These are phyloP conservation scores for Cryphonectria japonica DNA, from an alignment of 2,329 filamentous ascomycete species.

Conservation along the genomic window DNA sequence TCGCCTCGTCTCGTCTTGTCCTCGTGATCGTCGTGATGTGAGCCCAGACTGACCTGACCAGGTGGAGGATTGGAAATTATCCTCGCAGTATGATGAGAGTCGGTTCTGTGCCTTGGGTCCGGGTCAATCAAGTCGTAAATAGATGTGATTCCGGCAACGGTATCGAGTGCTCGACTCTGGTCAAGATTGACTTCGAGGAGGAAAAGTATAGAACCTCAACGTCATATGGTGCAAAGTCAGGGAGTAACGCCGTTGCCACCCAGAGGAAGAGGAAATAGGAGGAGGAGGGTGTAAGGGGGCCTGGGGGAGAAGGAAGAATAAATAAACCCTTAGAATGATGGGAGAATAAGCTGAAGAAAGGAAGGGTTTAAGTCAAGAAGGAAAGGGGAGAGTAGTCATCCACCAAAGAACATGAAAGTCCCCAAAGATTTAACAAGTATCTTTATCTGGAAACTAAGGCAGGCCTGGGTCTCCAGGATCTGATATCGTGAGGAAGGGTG, in stretches of 20 bases:
- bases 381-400: background rate
- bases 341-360: background rate
- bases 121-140: background rate
- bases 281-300: background rate
- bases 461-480: background rate
- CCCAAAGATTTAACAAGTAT: background rate
- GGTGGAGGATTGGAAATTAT: background rate
- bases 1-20: conserved; percentile 3
- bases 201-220: background rate
- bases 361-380: background rate
- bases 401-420: background rate
- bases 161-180: background rate
- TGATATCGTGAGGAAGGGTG: background rate
- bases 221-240: background rate
- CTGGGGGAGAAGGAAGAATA: background rate
- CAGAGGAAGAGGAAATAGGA: background rate
- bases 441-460: background rate
- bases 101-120: background rate
- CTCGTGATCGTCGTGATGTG: conserved; percentile 13
- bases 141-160: background rate
- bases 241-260: no score
- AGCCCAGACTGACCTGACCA: background rate
- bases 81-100: background rate
- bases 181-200: background rate
- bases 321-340: background rate